Base-by-base conservation (phyloP, 441 rosid species). In the Pelargonium fulgidum region DNA sequence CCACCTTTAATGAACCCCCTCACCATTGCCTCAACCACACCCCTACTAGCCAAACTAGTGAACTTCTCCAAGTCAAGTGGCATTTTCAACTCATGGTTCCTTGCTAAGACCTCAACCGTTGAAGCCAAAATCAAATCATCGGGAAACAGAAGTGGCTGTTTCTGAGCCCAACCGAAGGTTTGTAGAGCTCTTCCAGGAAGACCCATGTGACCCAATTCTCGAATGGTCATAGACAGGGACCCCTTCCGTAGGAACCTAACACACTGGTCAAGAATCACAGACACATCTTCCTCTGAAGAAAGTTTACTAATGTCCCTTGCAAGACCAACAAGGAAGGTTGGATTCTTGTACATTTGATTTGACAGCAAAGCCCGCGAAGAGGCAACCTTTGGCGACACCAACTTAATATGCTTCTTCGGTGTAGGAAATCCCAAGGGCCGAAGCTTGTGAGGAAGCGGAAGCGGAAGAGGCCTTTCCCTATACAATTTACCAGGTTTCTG, bases 1-100 rank as follows among this genome's bases (percentile, higher is more conserved):
- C 96, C 85, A n/a, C 92, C 93, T 80, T 72, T 77, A 47, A 86
- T 78, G 47, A 91, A 87, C 1, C 97, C 96, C 66, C 70, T 86
- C 73, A 81, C 81, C 97, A 87, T 89, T 7, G 97, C 96, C 75
- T 91, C 97, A 2, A 94, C 83, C 56, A 91, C 91, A 17, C 84
- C 77, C 73, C 86, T 75, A 66, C 85, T 91, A 0, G 89, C 87
- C 71, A 82, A 71, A 29, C 80, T 72, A 70, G 74, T 70, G 36
- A 87, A 81, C 78, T 82, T 82, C 24, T 81, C 84, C 73, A 84
- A 81, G 48, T 88, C 72, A 16, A 76, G 44, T 11, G 92, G 91
- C 70, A 91, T 41, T 69, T 89, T 89, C 73, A 90, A 69, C 69
- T 85, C 86, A 2, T 77, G 87, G 58, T 79, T 82, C 82, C 81